Evolutionary conservation across 257 asterid genomes (phyloP).

Genomic region (Parsonsia alboflavescens): DNA sequence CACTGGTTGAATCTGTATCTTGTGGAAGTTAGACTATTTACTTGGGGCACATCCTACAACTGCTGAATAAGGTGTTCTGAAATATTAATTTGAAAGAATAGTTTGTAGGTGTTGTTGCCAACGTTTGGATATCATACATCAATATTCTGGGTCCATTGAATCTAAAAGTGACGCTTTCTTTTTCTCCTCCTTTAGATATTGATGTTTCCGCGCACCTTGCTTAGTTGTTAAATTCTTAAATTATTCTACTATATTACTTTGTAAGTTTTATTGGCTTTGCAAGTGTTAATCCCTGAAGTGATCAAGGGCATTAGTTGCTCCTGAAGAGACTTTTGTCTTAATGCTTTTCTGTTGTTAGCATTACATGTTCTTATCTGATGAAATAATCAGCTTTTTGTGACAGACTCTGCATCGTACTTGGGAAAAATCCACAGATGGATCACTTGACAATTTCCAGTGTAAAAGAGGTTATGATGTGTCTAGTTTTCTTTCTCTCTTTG

Average conservation of each 20-base stretch:
- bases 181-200: background rate
- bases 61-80: background rate
- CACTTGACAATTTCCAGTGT: background rate
- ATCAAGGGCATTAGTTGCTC: background rate
- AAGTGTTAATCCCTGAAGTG: background rate
- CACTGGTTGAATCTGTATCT: background rate
- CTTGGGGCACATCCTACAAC: background rate
- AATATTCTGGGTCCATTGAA: background rate
- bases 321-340: background rate
- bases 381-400: background rate
- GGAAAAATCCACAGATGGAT: background rate
- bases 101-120: background rate
- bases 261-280: background rate
- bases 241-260: background rate
- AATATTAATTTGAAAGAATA: background rate
- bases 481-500: background rate
- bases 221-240: background rate
- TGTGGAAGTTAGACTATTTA: background rate
- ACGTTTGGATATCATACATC: background rate
- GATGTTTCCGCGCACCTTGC: background rate
- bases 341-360: background rate
- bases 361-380: background rate
- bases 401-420: background rate
- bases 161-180: background rate
- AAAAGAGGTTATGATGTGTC: background rate